A percentile compares a stretch with the other conserved stretches of the same genome.
Evolutionary conservation across 495 filamentous ascomycete species (phyloP).

Genomic region (Penicillium lividum): DNA sequence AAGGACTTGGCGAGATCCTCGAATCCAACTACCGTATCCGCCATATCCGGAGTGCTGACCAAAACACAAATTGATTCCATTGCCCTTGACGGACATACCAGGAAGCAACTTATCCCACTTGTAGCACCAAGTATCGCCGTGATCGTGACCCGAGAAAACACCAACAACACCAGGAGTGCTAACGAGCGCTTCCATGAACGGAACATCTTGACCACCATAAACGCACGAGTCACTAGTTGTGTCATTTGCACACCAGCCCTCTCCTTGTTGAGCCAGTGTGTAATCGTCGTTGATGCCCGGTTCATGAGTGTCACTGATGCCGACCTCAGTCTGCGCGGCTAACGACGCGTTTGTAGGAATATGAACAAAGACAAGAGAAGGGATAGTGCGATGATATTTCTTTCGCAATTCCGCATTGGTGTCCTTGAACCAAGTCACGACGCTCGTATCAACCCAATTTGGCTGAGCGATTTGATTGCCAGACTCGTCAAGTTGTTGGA

Average conservation of each 20-base stretch:
- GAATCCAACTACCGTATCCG: constrained; percentile 65
- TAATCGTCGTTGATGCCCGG: constrained; percentile 68
- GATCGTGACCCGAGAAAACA: constrained; percentile 66
- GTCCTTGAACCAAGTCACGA: constrained; percentile 59
- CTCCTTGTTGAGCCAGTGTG: constrained; percentile 57
- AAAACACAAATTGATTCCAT: constrained; percentile 58
- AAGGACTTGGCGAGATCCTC: constrained; percentile 46
- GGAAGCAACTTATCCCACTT: constrained; percentile 30
- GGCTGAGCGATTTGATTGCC: constrained; percentile 36
- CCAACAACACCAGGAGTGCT: constrained; percentile 56
- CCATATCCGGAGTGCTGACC: constrained; percentile 68
- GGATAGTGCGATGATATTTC: constrained; percentile 47
- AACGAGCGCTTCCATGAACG: constrained; percentile 63
- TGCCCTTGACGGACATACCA: constrained; percentile 33
- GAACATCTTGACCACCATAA: constrained; percentile 53
- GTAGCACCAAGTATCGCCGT: constrained; percentile 63
- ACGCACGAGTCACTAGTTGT: constrained; percentile 4
- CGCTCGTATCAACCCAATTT: constrained; percentile 40
- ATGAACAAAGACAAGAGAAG: constrained; percentile 68
- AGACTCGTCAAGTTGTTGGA: constrained; percentile 38
- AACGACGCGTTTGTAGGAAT: constrained; percentile 61
- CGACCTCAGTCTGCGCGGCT: constrained; percentile 45
- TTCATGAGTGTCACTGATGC: constrained; percentile 39
- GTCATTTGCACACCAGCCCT: constrained; percentile 33
- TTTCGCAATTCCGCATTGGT: constrained; percentile 43